phyloP scores from a whole-genome alignment of 257 asterid species.

The Leonotis leonurus region DNA sequence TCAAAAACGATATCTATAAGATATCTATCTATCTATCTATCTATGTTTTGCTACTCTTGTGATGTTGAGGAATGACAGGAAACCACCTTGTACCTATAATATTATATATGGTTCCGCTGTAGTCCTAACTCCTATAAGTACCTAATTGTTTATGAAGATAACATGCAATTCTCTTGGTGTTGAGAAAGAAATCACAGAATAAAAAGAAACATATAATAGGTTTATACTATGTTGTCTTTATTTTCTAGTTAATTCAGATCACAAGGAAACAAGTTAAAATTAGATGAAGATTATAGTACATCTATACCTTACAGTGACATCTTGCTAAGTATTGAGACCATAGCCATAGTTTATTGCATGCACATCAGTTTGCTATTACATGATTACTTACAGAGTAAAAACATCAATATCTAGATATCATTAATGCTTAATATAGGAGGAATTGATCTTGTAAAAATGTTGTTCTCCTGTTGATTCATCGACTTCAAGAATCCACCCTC shows the following conservation, averaged over 20 bases:
- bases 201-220: no score
- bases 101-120: neutral
- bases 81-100: neutral
- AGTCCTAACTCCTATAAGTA: no score
- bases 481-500: neutral
- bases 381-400: neutral
- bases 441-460: neutral
- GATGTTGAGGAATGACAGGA: neutral
- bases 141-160: no score
- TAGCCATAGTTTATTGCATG: neutral
- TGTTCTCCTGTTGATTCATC: constrained; percentile 8
- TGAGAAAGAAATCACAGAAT: no score
- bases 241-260: no score
- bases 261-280: no score
- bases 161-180: no score
- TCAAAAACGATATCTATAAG: neutral
- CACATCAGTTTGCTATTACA: neutral
- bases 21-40: neutral
- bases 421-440: neutral
- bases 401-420: neutral
- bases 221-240: no score
- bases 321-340: neutral
- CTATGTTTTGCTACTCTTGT: neutral
- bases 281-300: neutral
- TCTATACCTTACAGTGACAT: neutral